A percentile compares a stretch with the other conserved stretches of the same genome.
Conservation (phyloP, 257 asterid genomes). For the Solanum ossicruentum region DNA sequence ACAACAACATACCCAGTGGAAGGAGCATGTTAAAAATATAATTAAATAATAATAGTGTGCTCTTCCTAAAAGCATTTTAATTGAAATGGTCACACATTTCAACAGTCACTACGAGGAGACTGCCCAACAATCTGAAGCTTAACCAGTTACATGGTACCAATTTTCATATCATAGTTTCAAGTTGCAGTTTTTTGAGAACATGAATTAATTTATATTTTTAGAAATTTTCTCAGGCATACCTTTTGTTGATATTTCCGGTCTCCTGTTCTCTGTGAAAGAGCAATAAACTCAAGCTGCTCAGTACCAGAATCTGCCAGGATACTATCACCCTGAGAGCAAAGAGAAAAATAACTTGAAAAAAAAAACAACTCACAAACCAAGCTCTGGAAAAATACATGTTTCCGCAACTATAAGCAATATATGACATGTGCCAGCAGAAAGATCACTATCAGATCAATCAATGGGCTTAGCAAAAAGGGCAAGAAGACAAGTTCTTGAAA, state of each 20-base stretch:
- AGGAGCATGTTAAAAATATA: background rate
- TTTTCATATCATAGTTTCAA: background rate
- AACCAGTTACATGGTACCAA: background rate
- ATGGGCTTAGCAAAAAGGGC: background rate
- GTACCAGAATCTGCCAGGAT: constrained; percentile 97
- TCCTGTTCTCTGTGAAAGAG: constrained; percentile 95
- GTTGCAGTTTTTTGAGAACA: background rate
- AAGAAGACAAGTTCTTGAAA: background rate
- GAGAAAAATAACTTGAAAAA: background rate
- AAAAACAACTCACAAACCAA: background rate
- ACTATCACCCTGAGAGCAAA: constrained; percentile 74
- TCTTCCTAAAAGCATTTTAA: background rate
- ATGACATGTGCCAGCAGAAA: background rate
- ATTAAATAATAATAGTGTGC: background rate
- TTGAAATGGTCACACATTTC: background rate
- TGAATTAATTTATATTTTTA: background rate
- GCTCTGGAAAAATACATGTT: background rate
- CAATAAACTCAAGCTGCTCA: constrained; percentile 97
- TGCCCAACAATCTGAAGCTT: background rate
- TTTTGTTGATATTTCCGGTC: constrained; percentile 81
- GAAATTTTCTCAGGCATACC: constrained; percentile 23
- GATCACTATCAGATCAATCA: background rate
- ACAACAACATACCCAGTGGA: too few species aligned
- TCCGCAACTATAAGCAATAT: background rate
- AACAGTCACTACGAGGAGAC: background rate